A percentile compares a stretch with the other conserved stretches of the same genome.
phyloP scores from a whole-genome alignment of 176 grass and related monocot genomes.

The Paspalum vaginatum region DNA sequence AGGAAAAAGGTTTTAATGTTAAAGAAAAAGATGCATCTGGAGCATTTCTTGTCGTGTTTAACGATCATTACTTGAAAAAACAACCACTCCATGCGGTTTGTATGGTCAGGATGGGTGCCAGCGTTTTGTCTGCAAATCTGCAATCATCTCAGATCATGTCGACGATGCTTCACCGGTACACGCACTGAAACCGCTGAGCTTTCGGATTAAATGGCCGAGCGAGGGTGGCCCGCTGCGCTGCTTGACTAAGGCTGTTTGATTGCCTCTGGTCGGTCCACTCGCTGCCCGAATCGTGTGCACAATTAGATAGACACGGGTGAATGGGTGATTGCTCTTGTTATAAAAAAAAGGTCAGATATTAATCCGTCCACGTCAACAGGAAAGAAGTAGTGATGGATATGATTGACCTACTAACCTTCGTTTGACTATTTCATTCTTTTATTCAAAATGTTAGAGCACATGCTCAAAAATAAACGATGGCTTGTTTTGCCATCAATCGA shows the following conservation, averaged over 20 bases:
- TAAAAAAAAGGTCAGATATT: too few species aligned
- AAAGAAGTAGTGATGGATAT: too few species aligned
- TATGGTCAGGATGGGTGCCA: slow-evolving; percentile 44
- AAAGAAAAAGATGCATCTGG: background rate
- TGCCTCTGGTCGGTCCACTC: slow-evolving; percentile 29
- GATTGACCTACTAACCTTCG: too few species aligned
- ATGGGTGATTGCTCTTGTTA: background rate
- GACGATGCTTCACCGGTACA: slow-evolving; percentile 22
- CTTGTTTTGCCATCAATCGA: too few species aligned
- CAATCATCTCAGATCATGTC: background rate
- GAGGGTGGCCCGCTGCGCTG: slow-evolving; percentile 38
- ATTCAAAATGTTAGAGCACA: too few species aligned
- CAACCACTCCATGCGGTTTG: background rate
- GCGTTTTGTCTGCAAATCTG: too few species aligned
- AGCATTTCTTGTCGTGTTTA: background rate
- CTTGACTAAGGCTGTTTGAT: slow-evolving; percentile 16
- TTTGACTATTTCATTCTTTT: too few species aligned
- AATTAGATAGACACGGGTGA: background rate
- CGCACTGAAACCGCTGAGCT: slow-evolving; percentile 24
- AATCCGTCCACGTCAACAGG: too few species aligned
- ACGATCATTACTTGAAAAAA: background rate
- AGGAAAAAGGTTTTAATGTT: background rate
- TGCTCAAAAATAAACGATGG: too few species aligned
- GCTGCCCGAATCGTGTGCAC: background rate
- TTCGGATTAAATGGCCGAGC: slow-evolving; percentile 36